Percentiles rank a stretch among this genome's conserved stretches.
These are phyloP conservation scores for Quercus aquifolioides DNA, from an alignment of 306 rosid genomes.

Conservation along the genomic window DNA sequence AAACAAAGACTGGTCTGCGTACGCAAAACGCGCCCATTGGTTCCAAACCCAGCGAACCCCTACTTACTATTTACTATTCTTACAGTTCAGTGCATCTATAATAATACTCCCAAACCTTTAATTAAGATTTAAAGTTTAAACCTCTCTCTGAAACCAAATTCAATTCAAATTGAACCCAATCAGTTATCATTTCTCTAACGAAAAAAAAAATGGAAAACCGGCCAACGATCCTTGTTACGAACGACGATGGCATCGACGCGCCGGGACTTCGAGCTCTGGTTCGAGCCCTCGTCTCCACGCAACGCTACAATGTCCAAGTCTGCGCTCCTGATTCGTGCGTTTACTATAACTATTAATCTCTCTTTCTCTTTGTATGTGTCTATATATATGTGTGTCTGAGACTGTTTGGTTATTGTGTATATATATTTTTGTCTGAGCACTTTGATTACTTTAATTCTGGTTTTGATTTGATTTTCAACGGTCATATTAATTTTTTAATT, in stretches of 20 bases:
- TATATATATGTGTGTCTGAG: neutral
- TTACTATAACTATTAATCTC: neutral
- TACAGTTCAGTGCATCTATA: no score
- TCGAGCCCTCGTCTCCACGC: conserved; percentile 56
- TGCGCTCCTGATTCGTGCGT: conserved; percentile 91
- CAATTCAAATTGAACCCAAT: no score
- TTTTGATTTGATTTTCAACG: neutral
- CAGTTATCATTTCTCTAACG: no score
- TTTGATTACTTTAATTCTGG: neutral
- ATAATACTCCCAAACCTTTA: no score
- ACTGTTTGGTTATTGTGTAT: neutral
- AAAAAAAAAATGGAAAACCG: conserved; percentile 42
- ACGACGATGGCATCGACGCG: conserved; percentile 96
- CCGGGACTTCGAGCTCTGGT: conserved; percentile 85
- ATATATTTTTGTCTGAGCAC: neutral
- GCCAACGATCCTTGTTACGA: conserved; percentile 71
- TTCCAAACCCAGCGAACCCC: neutral
- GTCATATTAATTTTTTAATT: neutral
- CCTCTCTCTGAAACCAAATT: no score
- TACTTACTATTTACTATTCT: no score
- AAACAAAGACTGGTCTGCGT: neutral
- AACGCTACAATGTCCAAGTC: conserved; percentile 58
- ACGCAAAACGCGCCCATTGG: neutral
- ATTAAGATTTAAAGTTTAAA: no score
- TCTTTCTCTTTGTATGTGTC: neutral